Evolutionary conservation across 1,139 yeast species (phyloP).

Genomic region (Hansenula lynferdii): DNA sequence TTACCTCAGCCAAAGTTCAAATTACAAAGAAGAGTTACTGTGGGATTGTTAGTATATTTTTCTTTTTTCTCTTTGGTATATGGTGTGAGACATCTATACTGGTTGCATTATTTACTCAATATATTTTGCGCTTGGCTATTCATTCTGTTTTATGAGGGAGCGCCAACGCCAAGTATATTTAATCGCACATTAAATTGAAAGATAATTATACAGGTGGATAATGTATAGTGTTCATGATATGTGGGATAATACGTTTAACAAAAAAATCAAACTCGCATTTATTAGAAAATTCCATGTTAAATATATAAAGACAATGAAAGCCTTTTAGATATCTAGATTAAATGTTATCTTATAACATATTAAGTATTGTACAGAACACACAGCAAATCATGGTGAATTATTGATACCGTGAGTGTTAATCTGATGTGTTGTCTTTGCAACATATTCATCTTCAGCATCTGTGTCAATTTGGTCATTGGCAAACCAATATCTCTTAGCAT

Average conservation of each 20-base stretch:
- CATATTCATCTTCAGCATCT: constrained; percentile 14
- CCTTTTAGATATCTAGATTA: too few species aligned
- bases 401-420: constrained; percentile 8
- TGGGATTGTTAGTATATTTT: constrained; percentile 36
- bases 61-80: constrained; percentile 52
- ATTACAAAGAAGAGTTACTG: constrained; percentile 26
- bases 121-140: constrained; percentile 45
- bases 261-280: too few species aligned
- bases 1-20: constrained; percentile 21
- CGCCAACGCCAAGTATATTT: too few species aligned
- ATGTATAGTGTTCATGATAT: too few species aligned
- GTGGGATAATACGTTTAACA: too few species aligned
- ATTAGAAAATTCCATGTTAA: too few species aligned
- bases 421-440: constrained; percentile 17
- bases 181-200: too few species aligned
- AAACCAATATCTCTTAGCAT: constrained; percentile 28
- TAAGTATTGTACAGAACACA: too few species aligned
- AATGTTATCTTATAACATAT: too few species aligned
- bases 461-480: constrained; percentile 11
- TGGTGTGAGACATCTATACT: constrained; percentile 66
- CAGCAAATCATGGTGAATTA: too few species aligned
- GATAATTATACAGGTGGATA: too few species aligned
- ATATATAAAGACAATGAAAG: too few species aligned
- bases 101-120: constrained; percentile 66
- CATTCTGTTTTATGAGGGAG: constrained; percentile 9